These are phyloP conservation scores for Plasmopara viticola DNA, from an alignment of 352 stramenopile species.

Conservation along the genomic window DNA sequence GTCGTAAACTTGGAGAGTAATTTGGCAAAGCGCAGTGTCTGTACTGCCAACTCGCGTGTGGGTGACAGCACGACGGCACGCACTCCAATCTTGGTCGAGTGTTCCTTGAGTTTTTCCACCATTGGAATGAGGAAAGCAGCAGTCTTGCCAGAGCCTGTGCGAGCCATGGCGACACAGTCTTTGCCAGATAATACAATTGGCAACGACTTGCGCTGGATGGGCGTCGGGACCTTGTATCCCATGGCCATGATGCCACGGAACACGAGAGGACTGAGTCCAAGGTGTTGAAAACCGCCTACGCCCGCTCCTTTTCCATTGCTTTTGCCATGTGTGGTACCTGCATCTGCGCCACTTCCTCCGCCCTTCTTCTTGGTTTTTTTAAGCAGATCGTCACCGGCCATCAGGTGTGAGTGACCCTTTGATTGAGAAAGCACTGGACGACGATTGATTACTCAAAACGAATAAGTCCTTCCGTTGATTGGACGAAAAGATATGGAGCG, in stretches of 20 bases:
- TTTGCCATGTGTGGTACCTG: conserved; percentile 57
- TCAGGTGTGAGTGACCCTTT: conserved; percentile 7
- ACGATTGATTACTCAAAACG: background rate
- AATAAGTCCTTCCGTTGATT: conserved; percentile 20
- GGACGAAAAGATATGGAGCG: conserved; percentile 18
- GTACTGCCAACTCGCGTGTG: conserved; percentile 97
- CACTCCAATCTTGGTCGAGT: conserved; percentile 85
- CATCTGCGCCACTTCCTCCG: conserved; percentile 9
- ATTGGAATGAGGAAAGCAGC: conserved; percentile 97
- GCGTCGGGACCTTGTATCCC: conserved; percentile 97
- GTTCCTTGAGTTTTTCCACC: conserved; percentile 94
- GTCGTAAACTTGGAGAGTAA: conserved; percentile 89
- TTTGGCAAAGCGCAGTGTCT: conserved; percentile 92
- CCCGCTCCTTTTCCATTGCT: conserved; percentile 73
- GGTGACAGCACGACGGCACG: conserved; percentile 91
- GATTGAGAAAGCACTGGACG: conserved; percentile 24
- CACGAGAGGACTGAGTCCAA: conserved; percentile 69
- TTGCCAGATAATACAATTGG: conserved; percentile 93
- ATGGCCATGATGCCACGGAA: conserved; percentile 89
- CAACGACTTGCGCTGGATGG: conserved; percentile 98
- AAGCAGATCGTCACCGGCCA: conserved; percentile 66
- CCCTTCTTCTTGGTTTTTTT: conserved; percentile 47
- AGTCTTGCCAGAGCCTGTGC: conserved; percentile 97
- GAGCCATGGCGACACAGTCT: conserved; percentile 98
- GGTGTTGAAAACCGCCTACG: conserved; percentile 77